These are phyloP conservation scores for Solanum pimpinellifolium DNA, from an alignment of 257 asterid genomes.

Conservation along the genomic window DNA sequence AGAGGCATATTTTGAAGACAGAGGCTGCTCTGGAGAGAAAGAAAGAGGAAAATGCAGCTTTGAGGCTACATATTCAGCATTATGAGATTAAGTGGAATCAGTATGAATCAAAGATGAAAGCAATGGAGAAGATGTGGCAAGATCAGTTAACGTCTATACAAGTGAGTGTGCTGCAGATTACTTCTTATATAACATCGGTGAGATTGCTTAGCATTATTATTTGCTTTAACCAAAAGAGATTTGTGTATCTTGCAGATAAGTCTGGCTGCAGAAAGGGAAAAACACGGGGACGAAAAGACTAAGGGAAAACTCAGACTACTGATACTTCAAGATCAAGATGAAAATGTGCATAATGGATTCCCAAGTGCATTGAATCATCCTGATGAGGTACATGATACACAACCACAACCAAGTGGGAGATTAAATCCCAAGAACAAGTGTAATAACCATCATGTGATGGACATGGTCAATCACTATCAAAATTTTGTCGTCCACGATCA, in stretches of 20 bases:
- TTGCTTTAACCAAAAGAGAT: background rate
- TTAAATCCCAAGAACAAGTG: background rate
- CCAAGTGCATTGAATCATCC: background rate
- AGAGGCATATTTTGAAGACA: conserved; percentile 32
- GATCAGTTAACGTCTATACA: conserved; percentile 56
- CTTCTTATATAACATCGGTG: background rate
- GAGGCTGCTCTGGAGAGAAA: conserved; percentile 49
- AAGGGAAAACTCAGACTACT: background rate
- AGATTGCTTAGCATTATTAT: background rate
- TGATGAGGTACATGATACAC: background rate
- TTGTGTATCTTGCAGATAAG: background rate
- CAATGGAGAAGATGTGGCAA: conserved; percentile 70
- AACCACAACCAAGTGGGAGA: background rate
- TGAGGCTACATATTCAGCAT: conserved; percentile 29
- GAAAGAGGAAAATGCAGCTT: conserved; percentile 38
- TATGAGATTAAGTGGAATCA: conserved; percentile 34
- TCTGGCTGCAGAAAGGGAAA: background rate
- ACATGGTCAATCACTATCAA: background rate
- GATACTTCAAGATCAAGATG: background rate
- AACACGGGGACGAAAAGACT: background rate
- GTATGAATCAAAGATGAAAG: conserved; percentile 47
- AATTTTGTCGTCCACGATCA: background rate
- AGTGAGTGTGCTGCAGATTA: conserved; percentile 23
- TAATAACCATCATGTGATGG: background rate
- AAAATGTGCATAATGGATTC: background rate